Conservation (phyloP, 306 rosid species). For the Cicer cuneatum region DNA sequence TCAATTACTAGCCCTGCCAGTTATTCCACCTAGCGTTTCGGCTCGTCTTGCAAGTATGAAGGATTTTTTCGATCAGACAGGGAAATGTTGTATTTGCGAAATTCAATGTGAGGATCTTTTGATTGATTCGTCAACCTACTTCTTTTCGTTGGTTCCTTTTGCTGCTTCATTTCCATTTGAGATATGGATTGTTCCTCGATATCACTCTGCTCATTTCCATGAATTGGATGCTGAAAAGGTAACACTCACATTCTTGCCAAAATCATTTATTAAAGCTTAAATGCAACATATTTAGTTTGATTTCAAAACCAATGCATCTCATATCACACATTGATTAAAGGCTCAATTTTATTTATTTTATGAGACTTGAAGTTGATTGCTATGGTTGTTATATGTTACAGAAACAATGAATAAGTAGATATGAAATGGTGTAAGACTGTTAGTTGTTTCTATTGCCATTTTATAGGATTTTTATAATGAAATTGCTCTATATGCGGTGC, state of each 20-base stretch:
- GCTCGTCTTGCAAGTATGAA: constrained; percentile 61
- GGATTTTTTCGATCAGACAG: constrained; percentile 57
- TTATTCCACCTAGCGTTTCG: constrained; percentile 73
- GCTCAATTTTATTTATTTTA: background rate
- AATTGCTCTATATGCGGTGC: background rate
- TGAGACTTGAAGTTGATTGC: background rate
- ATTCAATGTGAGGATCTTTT: constrained; percentile 52
- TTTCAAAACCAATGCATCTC: constrained; percentile 10
- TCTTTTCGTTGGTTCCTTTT: constrained; percentile 69
- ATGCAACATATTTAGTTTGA: constrained; percentile 14
- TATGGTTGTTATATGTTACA: constrained; percentile 8
- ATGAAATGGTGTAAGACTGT: constrained; percentile 15
- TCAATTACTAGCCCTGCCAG: constrained; percentile 78
- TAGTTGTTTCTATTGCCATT: constrained; percentile 17
- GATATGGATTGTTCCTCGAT: constrained; percentile 82
- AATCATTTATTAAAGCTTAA: background rate
- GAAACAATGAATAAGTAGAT: constrained; percentile 17
- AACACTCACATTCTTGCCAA: constrained; percentile 1
- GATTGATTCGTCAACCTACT: constrained; percentile 64
- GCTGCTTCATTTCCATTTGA: constrained; percentile 87
- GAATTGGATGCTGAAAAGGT: constrained; percentile 69
- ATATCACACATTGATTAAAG: background rate
- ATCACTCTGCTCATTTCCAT: constrained; percentile 76
- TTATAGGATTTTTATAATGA: background rate
- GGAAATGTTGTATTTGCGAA: constrained; percentile 72